Evolutionary conservation across 306 rosid genomes (phyloP).

Genomic region (Oemleria cerasiformis): DNA sequence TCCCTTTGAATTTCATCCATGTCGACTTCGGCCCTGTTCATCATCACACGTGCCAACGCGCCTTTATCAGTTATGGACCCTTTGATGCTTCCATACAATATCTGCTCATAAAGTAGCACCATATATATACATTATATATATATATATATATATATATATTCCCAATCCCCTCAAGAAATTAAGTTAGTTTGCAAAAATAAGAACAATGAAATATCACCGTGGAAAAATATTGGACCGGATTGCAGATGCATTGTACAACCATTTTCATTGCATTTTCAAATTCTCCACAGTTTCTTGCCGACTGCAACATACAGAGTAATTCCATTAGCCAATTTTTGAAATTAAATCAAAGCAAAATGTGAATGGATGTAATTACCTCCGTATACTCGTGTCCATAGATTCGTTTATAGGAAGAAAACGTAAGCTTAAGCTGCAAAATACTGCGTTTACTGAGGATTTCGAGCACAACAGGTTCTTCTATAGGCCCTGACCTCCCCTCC

Average conservation of each 20-base stretch:
- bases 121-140: no score
- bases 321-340: neutral
- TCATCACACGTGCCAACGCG: slow-evolving; percentile 36
- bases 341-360: neutral
- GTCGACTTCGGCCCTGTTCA: slow-evolving; percentile 61
- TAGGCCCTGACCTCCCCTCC: slow-evolving; percentile 44
- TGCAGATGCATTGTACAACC: slow-evolving; percentile 49
- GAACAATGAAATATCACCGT: slow-evolving; percentile 33
- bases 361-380: slow-evolving; percentile 35
- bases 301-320: slow-evolving; percentile 33
- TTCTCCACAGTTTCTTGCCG: slow-evolving; percentile 37
- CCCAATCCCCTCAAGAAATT: neutral
- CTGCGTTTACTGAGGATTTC: slow-evolving; percentile 74
- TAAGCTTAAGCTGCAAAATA: slow-evolving; percentile 63
- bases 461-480: slow-evolving; percentile 54
- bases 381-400: slow-evolving; percentile 72
- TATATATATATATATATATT: no score
- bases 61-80: slow-evolving; percentile 34
- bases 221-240: slow-evolving; percentile 51
- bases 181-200: no score
- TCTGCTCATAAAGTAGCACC: slow-evolving; percentile 26
- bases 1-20: slow-evolving; percentile 50
- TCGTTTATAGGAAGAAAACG: slow-evolving; percentile 61
- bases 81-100: slow-evolving; percentile 38
- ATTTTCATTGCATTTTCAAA: slow-evolving; percentile 45